Percentiles rank a stretch among this genome's conserved stretches.
Evolutionary conservation across 2,329 filamentous ascomycete species (phyloP).

Genomic region (Apiospora pterosperma): DNA sequence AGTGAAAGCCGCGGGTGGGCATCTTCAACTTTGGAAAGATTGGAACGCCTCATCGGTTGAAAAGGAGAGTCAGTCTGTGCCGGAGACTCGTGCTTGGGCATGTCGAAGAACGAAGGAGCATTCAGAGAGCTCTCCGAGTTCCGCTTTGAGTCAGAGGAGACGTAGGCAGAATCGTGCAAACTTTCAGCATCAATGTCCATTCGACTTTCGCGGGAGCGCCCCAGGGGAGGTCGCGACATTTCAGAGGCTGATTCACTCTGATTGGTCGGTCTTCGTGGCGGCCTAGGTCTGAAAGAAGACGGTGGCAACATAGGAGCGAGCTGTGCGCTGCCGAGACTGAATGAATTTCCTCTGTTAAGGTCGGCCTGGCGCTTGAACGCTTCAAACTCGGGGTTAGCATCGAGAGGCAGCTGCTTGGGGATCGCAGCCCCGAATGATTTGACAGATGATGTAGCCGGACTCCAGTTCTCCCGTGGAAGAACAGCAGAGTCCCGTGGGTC

Average conservation of each 20-base stretch:
- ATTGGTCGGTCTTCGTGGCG: conserved; percentile 45
- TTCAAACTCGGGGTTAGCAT: conserved; percentile 79
- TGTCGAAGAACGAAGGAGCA: conserved; percentile 33
- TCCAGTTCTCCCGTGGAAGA: conserved; percentile 70
- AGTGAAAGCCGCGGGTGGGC: conserved; percentile 54
- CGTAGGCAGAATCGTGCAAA: conserved; percentile 50
- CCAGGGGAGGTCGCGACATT: conserved; percentile 9
- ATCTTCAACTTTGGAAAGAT: conserved; percentile 42
- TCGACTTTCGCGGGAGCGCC: conserved; percentile 19
- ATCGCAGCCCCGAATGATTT: conserved; percentile 66
- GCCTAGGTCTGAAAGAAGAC: conserved; percentile 35
- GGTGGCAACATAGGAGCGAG: conserved; percentile 34
- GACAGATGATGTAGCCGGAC: conserved; percentile 66
- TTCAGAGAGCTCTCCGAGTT: conserved; percentile 47
- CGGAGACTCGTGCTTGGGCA: conserved; percentile 47
- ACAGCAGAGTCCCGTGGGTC: conserved; percentile 62
- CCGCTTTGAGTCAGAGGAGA: conserved; percentile 51
- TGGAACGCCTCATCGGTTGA: conserved; percentile 26
- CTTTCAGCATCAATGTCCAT: conserved; percentile 46
- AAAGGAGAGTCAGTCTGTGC: conserved; percentile 31
- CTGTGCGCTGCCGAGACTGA: conserved; percentile 45
- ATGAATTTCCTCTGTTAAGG: conserved; percentile 49
- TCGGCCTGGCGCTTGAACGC: conserved; percentile 74
- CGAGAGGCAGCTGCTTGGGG: conserved; percentile 66
- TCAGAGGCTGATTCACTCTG: conserved; percentile 33